phyloP scores from a whole-genome alignment of 2,329 filamentous ascomycete genomes.

The Botrytis fabae region DNA sequence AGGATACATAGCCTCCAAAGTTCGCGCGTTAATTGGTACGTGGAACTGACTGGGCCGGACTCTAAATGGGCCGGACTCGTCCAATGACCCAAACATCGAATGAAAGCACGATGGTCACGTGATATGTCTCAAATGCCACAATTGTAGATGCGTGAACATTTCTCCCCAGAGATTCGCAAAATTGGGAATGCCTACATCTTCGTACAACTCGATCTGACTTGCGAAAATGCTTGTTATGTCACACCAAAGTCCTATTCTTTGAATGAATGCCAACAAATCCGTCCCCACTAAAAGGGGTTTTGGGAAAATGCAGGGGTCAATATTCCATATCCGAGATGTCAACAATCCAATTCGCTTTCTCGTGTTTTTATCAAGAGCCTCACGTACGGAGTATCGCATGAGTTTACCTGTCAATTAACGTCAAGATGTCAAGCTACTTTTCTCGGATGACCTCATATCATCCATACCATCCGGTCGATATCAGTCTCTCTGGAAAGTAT shows the following conservation, averaged over 20 bases:
- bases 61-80: not conserved
- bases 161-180: not conserved
- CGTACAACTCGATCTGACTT: constrained; percentile 2
- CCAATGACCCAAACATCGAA: not conserved
- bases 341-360: constrained; percentile 14
- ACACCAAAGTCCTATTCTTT: not conserved
- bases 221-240: not conserved
- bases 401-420: not conserved
- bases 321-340: constrained; percentile 12
- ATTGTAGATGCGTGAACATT: not conserved
- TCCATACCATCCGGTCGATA: constrained; percentile 35
- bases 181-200: not conserved
- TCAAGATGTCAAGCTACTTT: constrained; percentile 11
- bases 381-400: not conserved
- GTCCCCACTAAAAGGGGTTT: constrained; percentile 8
- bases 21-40: not conserved
- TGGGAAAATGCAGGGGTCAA: constrained; percentile 12
- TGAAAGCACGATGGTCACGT: not conserved
- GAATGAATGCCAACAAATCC: not conserved
- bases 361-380: constrained; percentile 1
- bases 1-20: not conserved
- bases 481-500: constrained; percentile 34
- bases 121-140: not conserved
- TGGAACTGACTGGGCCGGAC: not conserved
- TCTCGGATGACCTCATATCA: constrained; percentile 26